These are phyloP conservation scores for Suzukiozyma palmioleophila DNA, from an alignment of 1,139 yeast species.

Conservation along the genomic window DNA sequence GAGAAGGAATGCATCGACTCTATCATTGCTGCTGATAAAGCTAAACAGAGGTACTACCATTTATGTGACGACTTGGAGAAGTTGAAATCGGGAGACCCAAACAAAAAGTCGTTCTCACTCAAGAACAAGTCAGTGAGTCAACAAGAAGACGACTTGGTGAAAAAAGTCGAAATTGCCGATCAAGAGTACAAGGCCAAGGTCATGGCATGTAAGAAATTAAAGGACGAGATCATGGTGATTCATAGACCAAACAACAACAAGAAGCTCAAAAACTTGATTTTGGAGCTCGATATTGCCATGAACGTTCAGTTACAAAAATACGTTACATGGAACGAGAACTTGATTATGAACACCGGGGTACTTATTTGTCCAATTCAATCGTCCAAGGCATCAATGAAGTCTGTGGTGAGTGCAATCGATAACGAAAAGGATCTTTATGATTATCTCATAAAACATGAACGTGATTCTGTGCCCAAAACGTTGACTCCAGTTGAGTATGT, in stretches of 20 bases:
- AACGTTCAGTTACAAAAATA: conserved; percentile 84
- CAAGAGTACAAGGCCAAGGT: conserved; percentile 80
- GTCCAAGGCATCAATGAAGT: conserved; percentile 62
- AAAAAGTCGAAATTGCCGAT: conserved; percentile 81
- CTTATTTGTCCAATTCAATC: conserved; percentile 67
- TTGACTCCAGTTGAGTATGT: conserved; percentile 70
- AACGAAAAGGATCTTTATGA: conserved; percentile 78
- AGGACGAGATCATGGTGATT: conserved; percentile 65
- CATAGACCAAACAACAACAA: conserved; percentile 77
- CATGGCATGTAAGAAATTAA: conserved; percentile 62
- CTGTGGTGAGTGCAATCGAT: conserved; percentile 71
- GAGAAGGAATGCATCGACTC: conserved; percentile 85
- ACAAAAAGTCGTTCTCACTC: conserved; percentile 73
- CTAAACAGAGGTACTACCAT: conserved; percentile 74
- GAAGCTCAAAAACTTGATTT: conserved; percentile 68
- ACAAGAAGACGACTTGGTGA: conserved; percentile 84
- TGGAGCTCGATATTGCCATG: conserved; percentile 86
- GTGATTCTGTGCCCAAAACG: conserved; percentile 25
- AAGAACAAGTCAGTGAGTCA: conserved; percentile 79
- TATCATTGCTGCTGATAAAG: conserved; percentile 80
- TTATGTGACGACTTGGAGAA: conserved; percentile 85
- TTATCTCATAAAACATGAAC: conserved; percentile 51
- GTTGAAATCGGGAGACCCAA: conserved; percentile 75
- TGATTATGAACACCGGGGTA: conserved; percentile 80
- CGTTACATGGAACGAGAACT: conserved; percentile 81